Percentiles rank a stretch among this genome's conserved stretches.
Conservation (phyloP, 495 filamentous ascomycete species). For the Choiromyces venosus region DNA sequence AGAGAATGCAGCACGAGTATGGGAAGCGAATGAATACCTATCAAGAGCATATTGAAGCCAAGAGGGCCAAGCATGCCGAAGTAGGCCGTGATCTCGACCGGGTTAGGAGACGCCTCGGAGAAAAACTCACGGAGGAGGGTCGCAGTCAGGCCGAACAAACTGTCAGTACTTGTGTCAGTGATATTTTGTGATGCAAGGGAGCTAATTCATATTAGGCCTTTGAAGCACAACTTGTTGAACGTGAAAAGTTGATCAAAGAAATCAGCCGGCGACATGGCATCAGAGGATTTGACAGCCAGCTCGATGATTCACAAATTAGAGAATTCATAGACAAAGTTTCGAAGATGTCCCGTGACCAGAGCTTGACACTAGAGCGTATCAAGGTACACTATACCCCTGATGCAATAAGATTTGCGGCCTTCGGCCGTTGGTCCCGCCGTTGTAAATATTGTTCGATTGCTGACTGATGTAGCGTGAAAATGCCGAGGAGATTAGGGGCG, state of each 20-base stretch:
- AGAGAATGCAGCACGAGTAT: conserved; percentile 72
- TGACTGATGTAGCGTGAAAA: conserved; percentile 54
- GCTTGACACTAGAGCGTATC: conserved; percentile 63
- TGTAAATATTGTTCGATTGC: background rate
- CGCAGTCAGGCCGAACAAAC: conserved; percentile 76
- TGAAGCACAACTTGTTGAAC: conserved; percentile 65
- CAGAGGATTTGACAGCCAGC: conserved; percentile 71
- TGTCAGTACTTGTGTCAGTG: conserved; percentile 12
- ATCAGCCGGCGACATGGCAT: conserved; percentile 73
- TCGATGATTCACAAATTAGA: conserved; percentile 66
- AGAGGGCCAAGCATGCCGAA: conserved; percentile 57
- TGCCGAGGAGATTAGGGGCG: conserved; percentile 61
- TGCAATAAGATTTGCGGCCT: conserved; percentile 6
- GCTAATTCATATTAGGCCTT: conserved; percentile 52
- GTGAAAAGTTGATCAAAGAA: conserved; percentile 68
- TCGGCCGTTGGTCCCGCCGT: background rate
- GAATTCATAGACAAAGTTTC: conserved; percentile 72
- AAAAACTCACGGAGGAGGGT: conserved; percentile 76
- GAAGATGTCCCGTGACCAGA: conserved; percentile 72
- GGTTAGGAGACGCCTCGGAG: conserved; percentile 53
- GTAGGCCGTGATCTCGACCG: conserved; percentile 59
- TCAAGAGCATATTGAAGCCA: conserved; percentile 56
- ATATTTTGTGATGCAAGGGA: conserved; percentile 6
- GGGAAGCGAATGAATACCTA: conserved; percentile 64
- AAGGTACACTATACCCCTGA: conserved; percentile 24